Base-by-base conservation (phyloP, 2,329 filamentous ascomycete genomes). In the Ceratocystis lukuohia region DNA sequence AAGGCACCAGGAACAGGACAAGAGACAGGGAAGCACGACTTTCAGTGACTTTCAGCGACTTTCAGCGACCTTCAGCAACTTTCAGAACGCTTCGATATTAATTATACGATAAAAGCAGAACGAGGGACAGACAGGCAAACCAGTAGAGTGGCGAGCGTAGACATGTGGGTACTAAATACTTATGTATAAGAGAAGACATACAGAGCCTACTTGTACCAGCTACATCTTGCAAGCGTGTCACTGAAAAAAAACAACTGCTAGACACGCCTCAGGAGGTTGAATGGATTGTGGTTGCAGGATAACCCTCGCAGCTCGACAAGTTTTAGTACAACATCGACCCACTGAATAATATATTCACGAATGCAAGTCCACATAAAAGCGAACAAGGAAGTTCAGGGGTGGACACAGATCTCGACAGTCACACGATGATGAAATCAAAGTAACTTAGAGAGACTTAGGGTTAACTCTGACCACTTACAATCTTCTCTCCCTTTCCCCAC, bases 21-120 rank as follows among this genome's bases (percentile, higher is more conserved):
- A 67, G 46, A 64, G 66, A 67, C 66, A 67, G 61, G 66, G 66
- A 67, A 65, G 62, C 25, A 37, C 50, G 56, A 33, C 46, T 56
- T 33, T 64, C 41, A 37, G 33, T 8, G 6, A 37, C 33, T 37
- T 37, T 12, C 37, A 37, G 28, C 37, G 56, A 8, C 46, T 56
- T 22, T 56, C 44, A 41, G 10, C 37, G 37, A 15, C 37, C 8
- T 12, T 37, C 8, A 12, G 33, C 33, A 10, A 37, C 33, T 37
- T 41, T 41, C 37, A 37, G n/a, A 22, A 30, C 4, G 28, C 44
- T 22, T 56, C 7, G 37, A 15, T 41, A 15, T 41, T 41, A 41
- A 41, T 41, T 41, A 10, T 10, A 12, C 33, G 33, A 37, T 37
- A 37, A 41, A 41, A 15, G 37, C 12, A 41, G 4, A 28, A 28